Conservation (phyloP, 148 eudicot genomes). For the Spergularia bocconei region DNA sequence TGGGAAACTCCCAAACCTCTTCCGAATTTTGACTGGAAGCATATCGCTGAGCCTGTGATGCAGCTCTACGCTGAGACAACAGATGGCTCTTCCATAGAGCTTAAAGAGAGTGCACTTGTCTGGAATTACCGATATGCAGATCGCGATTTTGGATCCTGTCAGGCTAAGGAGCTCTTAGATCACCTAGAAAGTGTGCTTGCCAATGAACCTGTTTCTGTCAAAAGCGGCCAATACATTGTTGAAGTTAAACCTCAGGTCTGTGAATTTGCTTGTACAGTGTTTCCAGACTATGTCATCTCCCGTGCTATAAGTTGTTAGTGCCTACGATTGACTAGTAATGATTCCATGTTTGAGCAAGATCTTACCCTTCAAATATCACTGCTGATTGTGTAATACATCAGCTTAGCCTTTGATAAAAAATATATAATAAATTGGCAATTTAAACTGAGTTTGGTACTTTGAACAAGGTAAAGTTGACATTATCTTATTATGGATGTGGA, state of each 20-base stretch:
- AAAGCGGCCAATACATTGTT: constrained; percentile 67
- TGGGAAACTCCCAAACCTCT: constrained; percentile 61
- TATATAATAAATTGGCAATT: too few relatives aligned
- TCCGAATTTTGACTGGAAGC: constrained; percentile 67
- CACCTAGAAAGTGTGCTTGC: constrained; percentile 81
- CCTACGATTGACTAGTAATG: background rate
- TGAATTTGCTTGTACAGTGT: constrained; percentile 9
- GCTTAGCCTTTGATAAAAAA: background rate
- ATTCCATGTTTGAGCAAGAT: background rate
- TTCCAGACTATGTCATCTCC: background rate
- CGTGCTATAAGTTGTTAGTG: constrained; percentile 3
- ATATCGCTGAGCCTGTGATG: constrained; percentile 78
- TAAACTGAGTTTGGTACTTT: too few relatives aligned
- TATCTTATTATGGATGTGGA: too few relatives aligned
- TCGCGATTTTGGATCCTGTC: constrained; percentile 70
- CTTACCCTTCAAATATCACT: background rate
- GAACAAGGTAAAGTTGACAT: too few relatives aligned
- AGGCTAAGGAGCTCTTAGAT: constrained; percentile 72
- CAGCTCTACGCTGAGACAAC: constrained; percentile 64
- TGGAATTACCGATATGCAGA: constrained; percentile 72
- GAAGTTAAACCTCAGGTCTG: constrained; percentile 84
- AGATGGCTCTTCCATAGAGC: constrained; percentile 69
- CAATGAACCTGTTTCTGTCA: constrained; percentile 76
- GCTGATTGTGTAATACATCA: background rate
- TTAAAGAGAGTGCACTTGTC: constrained; percentile 64